Conservation (phyloP, 306 rosid species). For the Boehmeria nivea region DNA sequence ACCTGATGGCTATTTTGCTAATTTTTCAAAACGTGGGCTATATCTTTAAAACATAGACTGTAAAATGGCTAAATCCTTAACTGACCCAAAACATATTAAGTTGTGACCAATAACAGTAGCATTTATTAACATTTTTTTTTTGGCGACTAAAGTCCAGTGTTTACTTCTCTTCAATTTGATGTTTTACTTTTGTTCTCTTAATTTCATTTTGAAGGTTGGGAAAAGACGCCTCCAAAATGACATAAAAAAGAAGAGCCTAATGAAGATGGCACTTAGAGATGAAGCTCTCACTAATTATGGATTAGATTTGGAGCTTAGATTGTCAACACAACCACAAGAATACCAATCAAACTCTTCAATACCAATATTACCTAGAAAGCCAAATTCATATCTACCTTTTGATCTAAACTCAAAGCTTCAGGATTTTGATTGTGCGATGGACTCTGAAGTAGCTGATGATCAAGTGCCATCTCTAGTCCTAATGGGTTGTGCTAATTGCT, state of each 20-base stretch:
- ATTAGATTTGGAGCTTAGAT: conserved; percentile 12
- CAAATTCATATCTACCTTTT: background rate
- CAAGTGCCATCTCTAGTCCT: background rate
- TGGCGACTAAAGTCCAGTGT: too few species aligned
- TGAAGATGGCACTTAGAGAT: background rate
- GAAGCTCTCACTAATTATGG: background rate
- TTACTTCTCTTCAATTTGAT: too few species aligned
- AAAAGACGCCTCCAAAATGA: background rate
- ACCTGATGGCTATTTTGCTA: too few species aligned
- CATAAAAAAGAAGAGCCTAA: background rate
- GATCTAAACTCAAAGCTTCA: background rate
- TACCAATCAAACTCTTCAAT: background rate
- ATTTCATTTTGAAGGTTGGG: background rate
- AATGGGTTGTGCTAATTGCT: conserved; percentile 29
- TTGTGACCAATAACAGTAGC: too few species aligned
- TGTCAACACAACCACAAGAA: background rate
- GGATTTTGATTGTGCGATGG: background rate
- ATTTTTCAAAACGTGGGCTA: too few species aligned
- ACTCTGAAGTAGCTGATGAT: background rate
- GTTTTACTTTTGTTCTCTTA: background rate
- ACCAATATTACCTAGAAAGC: conserved; percentile 2
- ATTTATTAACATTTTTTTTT: too few species aligned
- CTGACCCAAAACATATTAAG: too few species aligned
- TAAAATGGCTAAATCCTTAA: too few species aligned
- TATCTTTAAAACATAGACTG: too few species aligned